phyloP scores from a whole-genome alignment of 495 filamentous ascomycete species.

The Aspergillus asperescens region DNA sequence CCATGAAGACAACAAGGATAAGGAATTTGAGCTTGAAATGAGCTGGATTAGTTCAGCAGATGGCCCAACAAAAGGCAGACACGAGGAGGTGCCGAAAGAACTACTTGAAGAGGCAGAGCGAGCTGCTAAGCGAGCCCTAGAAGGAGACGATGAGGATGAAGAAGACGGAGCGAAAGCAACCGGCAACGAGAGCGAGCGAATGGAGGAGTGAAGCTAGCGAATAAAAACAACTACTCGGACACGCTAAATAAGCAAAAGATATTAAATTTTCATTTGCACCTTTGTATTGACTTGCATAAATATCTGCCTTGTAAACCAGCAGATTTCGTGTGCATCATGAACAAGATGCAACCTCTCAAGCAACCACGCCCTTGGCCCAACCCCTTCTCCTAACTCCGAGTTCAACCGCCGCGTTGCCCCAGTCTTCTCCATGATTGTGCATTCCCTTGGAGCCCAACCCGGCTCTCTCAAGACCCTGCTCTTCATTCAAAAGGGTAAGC shows the following conservation, averaged over 20 bases:
- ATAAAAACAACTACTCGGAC: neutral
- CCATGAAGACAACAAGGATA: slow-evolving; percentile 96
- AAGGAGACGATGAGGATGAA: slow-evolving; percentile 68
- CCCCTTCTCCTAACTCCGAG: slow-evolving; percentile 41
- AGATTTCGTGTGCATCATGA: neutral
- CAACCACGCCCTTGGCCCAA: slow-evolving; percentile 45
- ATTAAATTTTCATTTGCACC: neutral
- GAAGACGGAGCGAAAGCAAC: slow-evolving; percentile 55
- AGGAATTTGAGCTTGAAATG: slow-evolving; percentile 99
- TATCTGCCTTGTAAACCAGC: no score
- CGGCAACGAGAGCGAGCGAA: slow-evolving; percentile 55
- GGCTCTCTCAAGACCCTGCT: slow-evolving; percentile 82
- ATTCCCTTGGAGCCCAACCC: slow-evolving; percentile 55
- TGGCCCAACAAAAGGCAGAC: slow-evolving; percentile 83
- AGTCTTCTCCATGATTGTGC: slow-evolving; percentile 86
- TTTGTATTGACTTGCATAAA: neutral
- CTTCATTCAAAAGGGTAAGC: slow-evolving; percentile 80
- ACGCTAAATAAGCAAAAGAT: slow-evolving; percentile 4
- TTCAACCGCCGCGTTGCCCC: slow-evolving; percentile 62
- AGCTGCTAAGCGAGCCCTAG: slow-evolving; percentile 66
- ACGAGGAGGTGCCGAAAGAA: slow-evolving; percentile 86
- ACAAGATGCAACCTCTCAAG: slow-evolving; percentile 22
- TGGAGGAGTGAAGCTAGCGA: slow-evolving; percentile 60
- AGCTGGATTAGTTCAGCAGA: slow-evolving; percentile 83
- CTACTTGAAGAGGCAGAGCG: slow-evolving; percentile 86